phyloP scores from a whole-genome alignment of 345 rosid genomes.

The Lepidium didymum region DNA sequence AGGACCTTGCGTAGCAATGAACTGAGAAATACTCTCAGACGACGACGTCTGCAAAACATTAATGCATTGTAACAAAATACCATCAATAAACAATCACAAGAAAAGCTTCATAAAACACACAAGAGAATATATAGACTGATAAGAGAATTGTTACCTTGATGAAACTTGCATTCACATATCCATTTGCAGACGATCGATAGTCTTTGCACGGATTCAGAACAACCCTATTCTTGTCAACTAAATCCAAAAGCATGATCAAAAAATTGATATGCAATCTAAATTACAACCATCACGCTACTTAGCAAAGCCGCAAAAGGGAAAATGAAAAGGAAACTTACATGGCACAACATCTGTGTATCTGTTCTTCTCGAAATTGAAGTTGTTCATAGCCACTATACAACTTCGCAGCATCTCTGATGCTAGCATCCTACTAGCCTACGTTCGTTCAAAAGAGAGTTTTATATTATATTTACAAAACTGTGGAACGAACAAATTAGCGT shows the following conservation, averaged over 20 bases:
- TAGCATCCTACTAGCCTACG: slow-evolving; percentile 46
- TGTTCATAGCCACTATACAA: slow-evolving; percentile 50
- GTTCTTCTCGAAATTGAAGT: slow-evolving; percentile 57
- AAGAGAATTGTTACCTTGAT: slow-evolving; percentile 38
- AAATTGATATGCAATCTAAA: neutral
- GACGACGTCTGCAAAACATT: slow-evolving; percentile 45
- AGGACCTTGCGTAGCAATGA: slow-evolving; percentile 95
- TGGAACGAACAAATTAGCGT: neutral
- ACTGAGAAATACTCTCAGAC: slow-evolving; percentile 47
- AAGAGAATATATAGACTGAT: neutral
- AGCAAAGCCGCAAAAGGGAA: neutral
- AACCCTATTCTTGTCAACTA: slow-evolving; percentile 73
- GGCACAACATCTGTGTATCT: slow-evolving; percentile 71
- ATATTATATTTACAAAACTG: no score
- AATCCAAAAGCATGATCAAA: neutral
- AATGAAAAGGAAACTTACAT: slow-evolving; percentile 32
- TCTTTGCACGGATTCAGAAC: slow-evolving; percentile 65
- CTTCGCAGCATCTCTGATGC: slow-evolving; percentile 41
- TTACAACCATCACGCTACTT: neutral
- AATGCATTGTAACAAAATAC: neutral
- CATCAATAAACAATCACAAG: neutral
- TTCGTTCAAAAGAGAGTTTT: neutral
- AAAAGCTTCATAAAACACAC: neutral
- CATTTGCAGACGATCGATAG: slow-evolving; percentile 50
- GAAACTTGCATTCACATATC: slow-evolving; percentile 85